A percentile compares a stretch with the other conserved stretches of the same genome.
These are phyloP conservation scores for Tricholomella constricta DNA, from an alignment of 768 basidiomycete species.

Conservation along the genomic window DNA sequence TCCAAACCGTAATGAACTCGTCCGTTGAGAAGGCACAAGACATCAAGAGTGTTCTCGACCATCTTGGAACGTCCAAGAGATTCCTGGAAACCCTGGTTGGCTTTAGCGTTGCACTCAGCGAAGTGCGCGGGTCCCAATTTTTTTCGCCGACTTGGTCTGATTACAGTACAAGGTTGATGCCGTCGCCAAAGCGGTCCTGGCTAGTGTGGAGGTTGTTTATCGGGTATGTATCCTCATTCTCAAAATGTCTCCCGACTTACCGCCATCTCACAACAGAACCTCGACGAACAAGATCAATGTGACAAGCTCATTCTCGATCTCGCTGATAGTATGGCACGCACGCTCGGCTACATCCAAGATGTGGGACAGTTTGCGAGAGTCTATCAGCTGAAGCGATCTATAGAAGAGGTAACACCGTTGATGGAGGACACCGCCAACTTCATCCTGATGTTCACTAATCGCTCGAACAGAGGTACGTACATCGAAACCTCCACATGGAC, in stretches of 20 bases:
- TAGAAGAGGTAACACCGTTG: constrained; percentile 23
- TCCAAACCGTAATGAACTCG: constrained; percentile 7
- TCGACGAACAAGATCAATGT: constrained; percentile 17
- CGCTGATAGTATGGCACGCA: constrained; percentile 22
- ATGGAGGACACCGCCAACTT: constrained; percentile 26
- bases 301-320: constrained; percentile 18
- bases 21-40: constrained; percentile 13
- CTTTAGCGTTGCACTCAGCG: constrained; percentile 15
- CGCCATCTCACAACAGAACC: constrained; percentile 7
- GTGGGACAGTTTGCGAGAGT: constrained; percentile 24
- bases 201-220: constrained; percentile 22
- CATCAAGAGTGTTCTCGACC: constrained; percentile 17
- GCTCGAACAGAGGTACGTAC: constrained; percentile 11
- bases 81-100: constrained; percentile 17
- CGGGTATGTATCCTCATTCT: constrained; percentile 7
- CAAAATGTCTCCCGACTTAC: background rate
- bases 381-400: constrained; percentile 19
- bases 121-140: constrained; percentile 11
- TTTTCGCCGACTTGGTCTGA: background rate
- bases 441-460: constrained; percentile 16
- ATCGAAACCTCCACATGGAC: background rate
- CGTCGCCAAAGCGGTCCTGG: constrained; percentile 22
- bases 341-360: constrained; percentile 23
- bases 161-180: constrained; percentile 10
- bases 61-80: constrained; percentile 12